Evolutionary conservation across 169 alveolate genomes (phyloP).

Genomic region (Eimeria sp.): DNA sequence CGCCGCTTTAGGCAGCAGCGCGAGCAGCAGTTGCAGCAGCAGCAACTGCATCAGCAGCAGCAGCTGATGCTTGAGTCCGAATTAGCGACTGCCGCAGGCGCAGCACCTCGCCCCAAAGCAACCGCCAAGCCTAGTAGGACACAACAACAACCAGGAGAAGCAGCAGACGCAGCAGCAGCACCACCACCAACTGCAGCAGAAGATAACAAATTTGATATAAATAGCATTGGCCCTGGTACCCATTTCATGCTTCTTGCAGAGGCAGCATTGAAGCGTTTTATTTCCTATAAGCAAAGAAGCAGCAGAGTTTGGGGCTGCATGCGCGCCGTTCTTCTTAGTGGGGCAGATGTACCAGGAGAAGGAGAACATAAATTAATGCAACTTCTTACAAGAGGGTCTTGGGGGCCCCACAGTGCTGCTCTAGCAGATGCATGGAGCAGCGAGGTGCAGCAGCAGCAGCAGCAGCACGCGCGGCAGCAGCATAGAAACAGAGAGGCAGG

Average conservation of each 20-base stretch:
- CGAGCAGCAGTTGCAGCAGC: slow-evolving; percentile 97
- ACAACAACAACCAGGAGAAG: slow-evolving; percentile 21
- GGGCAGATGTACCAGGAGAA: slow-evolving; percentile 98
- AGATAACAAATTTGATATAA: slow-evolving; percentile 95
- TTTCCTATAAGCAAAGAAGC: slow-evolving; percentile 27
- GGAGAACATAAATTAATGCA: slow-evolving; percentile 99
- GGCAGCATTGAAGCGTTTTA: slow-evolving; percentile 62
- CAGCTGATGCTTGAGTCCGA: slow-evolving; percentile 57
- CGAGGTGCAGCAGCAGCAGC: slow-evolving; percentile 77
- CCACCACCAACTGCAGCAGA: not conserved
- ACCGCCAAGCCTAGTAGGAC: not conserved
- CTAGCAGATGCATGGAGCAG: slow-evolving; percentile 34
- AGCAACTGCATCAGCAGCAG: slow-evolving; percentile 88
- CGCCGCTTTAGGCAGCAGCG: slow-evolving; percentile 94
- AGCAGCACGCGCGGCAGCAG: slow-evolving; percentile 2
- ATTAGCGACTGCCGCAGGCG: not conserved
- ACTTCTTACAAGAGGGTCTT: slow-evolving; percentile 81
- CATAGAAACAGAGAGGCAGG: slow-evolving; percentile 1
- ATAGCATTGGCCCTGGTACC: slow-evolving; percentile 99
- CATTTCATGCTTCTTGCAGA: slow-evolving; percentile 96
- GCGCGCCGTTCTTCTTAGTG: slow-evolving; percentile 50
- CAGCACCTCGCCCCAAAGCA: not conserved
- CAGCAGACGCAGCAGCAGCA: slow-evolving; percentile 35
- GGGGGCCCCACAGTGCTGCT: slow-evolving; percentile 42
- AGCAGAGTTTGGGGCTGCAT: slow-evolving; percentile 60